Percentiles rank a stretch among this genome's conserved stretches.
Conservation (phyloP, 1,139 yeast species). For the Geotrichum phurueaensis region DNA sequence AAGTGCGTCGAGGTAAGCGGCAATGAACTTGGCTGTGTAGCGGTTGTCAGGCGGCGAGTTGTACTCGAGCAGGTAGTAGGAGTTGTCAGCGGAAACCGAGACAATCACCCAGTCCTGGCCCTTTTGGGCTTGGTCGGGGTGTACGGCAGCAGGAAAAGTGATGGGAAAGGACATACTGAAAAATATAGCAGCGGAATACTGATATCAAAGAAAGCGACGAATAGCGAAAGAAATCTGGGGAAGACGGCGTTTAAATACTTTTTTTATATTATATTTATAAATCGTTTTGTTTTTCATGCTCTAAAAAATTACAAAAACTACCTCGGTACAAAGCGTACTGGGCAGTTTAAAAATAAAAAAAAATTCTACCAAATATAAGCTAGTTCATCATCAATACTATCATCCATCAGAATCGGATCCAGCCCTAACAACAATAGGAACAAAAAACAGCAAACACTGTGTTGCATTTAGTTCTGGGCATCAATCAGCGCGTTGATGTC, state of each 20-base stretch:
- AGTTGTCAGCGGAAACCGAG: constrained; percentile 23
- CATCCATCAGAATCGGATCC: neutral
- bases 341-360: neutral
- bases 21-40: constrained; percentile 30
- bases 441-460: neutral
- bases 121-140: constrained; percentile 15
- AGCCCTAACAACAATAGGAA: neutral
- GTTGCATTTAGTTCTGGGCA: constrained; percentile 40
- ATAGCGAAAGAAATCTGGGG: neutral
- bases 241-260: neutral
- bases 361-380: neutral
- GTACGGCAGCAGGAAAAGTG: constrained; percentile 23
- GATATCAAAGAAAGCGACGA: neutral
- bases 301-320: neutral
- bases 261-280: neutral
- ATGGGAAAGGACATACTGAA: constrained; percentile 19
- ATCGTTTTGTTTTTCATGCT: neutral
- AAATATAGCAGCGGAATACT: neutral
- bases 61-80: constrained; percentile 32
- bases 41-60: constrained; percentile 37
- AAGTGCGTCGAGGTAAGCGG: constrained; percentile 33
- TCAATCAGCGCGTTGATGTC: constrained; percentile 96
- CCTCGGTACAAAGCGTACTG: neutral
- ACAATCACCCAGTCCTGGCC: constrained; percentile 16
- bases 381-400: neutral